Base-by-base conservation (phyloP, 1,139 yeast genomes). In the Sugiyamaella castrensis region DNA sequence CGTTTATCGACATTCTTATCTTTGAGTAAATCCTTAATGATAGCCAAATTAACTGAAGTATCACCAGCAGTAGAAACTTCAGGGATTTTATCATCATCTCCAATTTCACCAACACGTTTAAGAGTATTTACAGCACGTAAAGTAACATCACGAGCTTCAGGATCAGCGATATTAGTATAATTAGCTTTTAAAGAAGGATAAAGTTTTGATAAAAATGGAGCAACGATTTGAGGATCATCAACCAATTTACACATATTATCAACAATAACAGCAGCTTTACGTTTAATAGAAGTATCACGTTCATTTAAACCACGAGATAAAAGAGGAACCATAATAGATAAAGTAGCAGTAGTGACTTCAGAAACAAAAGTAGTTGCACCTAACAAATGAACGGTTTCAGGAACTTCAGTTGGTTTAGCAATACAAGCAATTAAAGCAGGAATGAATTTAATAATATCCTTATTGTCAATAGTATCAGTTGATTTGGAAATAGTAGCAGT, bases 231-330 rank as follows among this genome's bases (percentile, higher is more conserved):
- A 65, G 98, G 98, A 74, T 92, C 98, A 71, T 92, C 98, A 78
- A 92, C 98, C 77, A 92, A 87, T 80, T 92, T 92, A 87, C 98
- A 92, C 98, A 92, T 92, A 95, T 92, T 92, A 76, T 92, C 98
- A 68, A 91, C 87, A 76, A 92, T 92, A 72, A 92, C 98, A 66
- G 98, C 98, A 69, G 98, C 85, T 82, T 92, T 92, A 83, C 98
- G 91, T 87, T 92, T 92, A 81, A 92, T 92, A 65, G 98, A 81
- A 64, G 98, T 92, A 69, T 92, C 98, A 82, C 98, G 94, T 81
- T 92, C 98, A 71, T 95, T 95, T 71, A 92, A 83, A 89, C 98
- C 98, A 86, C 98, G 91, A 65, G 95, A 82, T 73, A 92, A 83
- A 73, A 92, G 82, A 71, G 98, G 98, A 65, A 91, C 96, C 98